Percentiles rank a stretch among this genome's conserved stretches.
phyloP scores from a whole-genome alignment of 1,139 yeast species.

The Hanseniaspora uvarum region DNA sequence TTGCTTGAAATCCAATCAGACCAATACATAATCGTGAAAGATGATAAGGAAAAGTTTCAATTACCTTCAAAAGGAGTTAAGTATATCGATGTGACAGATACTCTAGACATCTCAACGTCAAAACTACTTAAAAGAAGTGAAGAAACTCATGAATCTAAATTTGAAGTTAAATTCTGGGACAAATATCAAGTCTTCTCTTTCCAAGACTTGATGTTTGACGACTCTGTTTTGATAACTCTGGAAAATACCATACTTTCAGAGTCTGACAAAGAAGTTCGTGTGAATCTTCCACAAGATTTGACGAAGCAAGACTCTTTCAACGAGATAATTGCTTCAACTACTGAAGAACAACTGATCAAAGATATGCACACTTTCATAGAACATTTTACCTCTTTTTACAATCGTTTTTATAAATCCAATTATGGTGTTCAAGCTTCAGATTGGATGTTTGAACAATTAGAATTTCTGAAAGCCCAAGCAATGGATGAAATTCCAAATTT shows the following conservation, averaged over 20 bases:
- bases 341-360: conserved; percentile 30
- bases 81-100: not conserved
- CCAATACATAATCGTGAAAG: not conserved
- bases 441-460: conserved; percentile 53
- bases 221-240: conserved; percentile 2
- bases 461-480: conserved; percentile 29
- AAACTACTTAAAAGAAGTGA: not conserved
- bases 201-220: conserved; percentile 15
- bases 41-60: conserved; percentile 1
- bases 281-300: conserved; percentile 33
- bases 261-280: conserved; percentile 31
- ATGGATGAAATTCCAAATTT: conserved; percentile 25
- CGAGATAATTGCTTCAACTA: not conserved
- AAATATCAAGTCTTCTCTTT: conserved; percentile 9
- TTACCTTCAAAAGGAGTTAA: not conserved
- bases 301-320: conserved; percentile 37
- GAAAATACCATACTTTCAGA: conserved; percentile 30
- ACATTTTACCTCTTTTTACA: conserved; percentile 57
- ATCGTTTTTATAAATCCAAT: conserved; percentile 71
- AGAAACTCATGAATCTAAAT: not conserved
- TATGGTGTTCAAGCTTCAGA: conserved; percentile 61
- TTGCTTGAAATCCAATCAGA: conserved; percentile 4
- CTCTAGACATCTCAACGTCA: not conserved
- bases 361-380: conserved; percentile 47
- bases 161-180: not conserved